A percentile compares a stretch with the other conserved stretches of the same genome.
Evolutionary conservation across 345 rosid genomes (phyloP).

Genomic region (Eucalyptus sp.): DNA sequence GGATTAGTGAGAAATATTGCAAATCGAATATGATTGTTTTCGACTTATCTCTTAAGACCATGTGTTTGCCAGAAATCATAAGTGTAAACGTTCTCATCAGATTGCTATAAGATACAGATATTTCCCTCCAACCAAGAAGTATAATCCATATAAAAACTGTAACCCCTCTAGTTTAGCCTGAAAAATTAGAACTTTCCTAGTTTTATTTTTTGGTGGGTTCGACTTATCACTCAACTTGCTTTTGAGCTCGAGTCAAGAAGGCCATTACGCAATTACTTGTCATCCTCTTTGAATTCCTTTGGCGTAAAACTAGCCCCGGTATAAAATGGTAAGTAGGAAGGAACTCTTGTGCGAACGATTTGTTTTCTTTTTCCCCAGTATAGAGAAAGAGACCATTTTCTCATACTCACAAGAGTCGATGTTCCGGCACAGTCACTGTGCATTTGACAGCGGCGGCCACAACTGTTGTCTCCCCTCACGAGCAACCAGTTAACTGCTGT

Average conservation of each 20-base stretch:
- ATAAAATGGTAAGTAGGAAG: too few relatives aligned
- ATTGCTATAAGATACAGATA: neutral
- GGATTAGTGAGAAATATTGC: neutral
- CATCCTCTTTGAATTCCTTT: neutral
- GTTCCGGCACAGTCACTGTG: too few relatives aligned
- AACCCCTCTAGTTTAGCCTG: neutral
- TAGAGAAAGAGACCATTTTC: too few relatives aligned
- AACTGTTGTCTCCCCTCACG: neutral
- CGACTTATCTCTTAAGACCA: neutral
- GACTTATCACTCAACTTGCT: too few relatives aligned
- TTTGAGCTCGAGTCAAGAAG: neutral
- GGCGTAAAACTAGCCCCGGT: too few relatives aligned
- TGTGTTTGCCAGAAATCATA: neutral
- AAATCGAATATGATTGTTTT: neutral
- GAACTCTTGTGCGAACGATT: too few relatives aligned
- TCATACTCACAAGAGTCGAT: too few relatives aligned
- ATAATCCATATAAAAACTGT: neutral
- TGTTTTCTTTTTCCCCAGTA: too few relatives aligned
- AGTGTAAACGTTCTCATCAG: neutral
- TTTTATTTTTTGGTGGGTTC: too few relatives aligned
- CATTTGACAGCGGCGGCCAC: neutral
- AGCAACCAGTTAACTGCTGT: neutral
- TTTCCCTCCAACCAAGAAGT: neutral
- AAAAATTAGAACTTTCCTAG: too few relatives aligned
- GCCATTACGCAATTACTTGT: neutral